Evolutionary conservation across 1,284 basidiomycete species (phyloP).

Genomic region (Ganoderma resinaceum): DNA sequence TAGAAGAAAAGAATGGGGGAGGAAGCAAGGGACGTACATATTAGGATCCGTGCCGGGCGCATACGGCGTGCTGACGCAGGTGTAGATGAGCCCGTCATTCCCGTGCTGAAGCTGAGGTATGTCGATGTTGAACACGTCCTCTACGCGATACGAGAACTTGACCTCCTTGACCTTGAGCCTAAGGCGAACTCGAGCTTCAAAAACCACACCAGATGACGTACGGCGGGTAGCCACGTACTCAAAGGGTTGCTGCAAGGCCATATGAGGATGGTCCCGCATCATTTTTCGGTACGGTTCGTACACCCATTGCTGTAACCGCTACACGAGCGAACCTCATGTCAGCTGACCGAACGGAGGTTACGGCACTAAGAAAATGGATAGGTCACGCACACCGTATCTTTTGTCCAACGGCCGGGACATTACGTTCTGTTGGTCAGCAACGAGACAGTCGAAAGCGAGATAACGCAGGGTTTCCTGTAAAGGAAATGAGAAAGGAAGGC

Average conservation of each 20-base stretch:
- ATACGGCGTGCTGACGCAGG: conserved; percentile 88
- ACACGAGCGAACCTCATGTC: conserved; percentile 21
- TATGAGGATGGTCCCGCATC: conserved; percentile 71
- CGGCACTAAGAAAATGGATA: background rate
- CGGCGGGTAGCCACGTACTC: conserved; percentile 62
- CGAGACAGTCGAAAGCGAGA: conserved; percentile 94
- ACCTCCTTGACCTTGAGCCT: conserved; percentile 92
- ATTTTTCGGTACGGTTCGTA: conserved; percentile 82
- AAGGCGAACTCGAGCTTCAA: background rate
- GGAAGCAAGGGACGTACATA: conserved; percentile 66
- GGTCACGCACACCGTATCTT: conserved; percentile 83
- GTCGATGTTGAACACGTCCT: conserved; percentile 84
- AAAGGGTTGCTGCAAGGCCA: conserved; percentile 78
- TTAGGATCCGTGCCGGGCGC: conserved; percentile 90
- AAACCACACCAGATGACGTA: background rate
- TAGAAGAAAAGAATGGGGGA: background rate
- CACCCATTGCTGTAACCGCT: conserved; percentile 89
- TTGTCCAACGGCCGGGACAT: conserved; percentile 86
- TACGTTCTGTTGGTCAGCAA: conserved; percentile 86
- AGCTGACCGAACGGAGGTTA: conserved; percentile 21
- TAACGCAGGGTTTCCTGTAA: conserved; percentile 80
- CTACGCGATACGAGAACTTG: conserved; percentile 88
- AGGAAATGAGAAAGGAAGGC: conserved; percentile 3
- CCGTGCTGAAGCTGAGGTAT: conserved; percentile 93
- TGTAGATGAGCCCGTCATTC: conserved; percentile 98